Evolutionary conservation across 1,284 basidiomycete species (phyloP), one percentile per base, ranked within the genome.

Genomic region (Pascua sp.): DNA sequence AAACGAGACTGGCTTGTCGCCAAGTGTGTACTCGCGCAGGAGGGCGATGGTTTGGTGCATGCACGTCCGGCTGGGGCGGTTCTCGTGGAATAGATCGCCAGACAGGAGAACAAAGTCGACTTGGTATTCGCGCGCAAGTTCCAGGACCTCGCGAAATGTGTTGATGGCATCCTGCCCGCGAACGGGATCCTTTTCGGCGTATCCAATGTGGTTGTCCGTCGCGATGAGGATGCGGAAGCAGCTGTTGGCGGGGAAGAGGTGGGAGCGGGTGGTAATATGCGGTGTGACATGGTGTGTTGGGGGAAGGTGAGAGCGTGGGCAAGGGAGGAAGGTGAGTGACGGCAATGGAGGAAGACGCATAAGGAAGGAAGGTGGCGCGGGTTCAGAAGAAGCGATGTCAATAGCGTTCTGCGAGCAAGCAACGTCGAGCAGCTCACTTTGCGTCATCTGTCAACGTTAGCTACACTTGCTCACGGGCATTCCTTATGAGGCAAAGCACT

Each of bases 61-160:
- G 60, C 89, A 90, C 44, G 92, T 89, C 65, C 94, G 80, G 37
- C 91, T 91, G 0, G 96, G 96, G 61, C 92, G 85, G 75, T 98
- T 98, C 70, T 99, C 96, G 74, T 99, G 96, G 71, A 98, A 98
- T 8, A 98, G 81, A 76, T 98, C 96, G 11, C 96, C 95, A 12
- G 89, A 94, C 1, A 98, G 85, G 3, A 99, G 83, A 55, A 99
- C 83, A 70, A 96, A 91, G 78, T 97, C 93, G 51, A 95, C 93
- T 64, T 96, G 86, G 62, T 91, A 81, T 61, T 93, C 91, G 13
- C 88, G 84, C 0, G 93, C 95, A 5, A 98, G 79, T 71, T 96
- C 85, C 8, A 99, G 80, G 47, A 98, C 91, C 79, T 99, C 96
- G 62, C 83, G 84, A 78, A 98, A 98, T 0, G 94, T 91, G 74